A percentile compares a stretch with the other conserved stretches of the same genome.
phyloP scores from a whole-genome alignment of 768 basidiomycete genomes.

The Tricholoma hemisulphureum region DNA sequence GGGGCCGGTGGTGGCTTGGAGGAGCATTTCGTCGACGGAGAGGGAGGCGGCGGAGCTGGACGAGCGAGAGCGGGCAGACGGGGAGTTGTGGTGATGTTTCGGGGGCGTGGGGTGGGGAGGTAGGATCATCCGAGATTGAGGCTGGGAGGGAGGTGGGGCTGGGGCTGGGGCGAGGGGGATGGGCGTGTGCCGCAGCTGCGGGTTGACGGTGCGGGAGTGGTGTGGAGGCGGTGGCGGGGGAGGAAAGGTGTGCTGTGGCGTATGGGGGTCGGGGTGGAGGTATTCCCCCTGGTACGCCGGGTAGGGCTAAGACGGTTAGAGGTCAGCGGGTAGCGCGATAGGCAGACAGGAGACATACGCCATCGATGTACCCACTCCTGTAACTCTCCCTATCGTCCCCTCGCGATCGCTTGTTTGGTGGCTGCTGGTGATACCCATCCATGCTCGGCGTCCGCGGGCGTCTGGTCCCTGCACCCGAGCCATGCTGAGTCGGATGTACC shows the following conservation, averaged over 20 bases:
- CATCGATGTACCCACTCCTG: background rate
- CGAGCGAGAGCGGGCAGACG: constrained; percentile 21
- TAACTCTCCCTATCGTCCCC: constrained; percentile 5
- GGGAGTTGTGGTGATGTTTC: background rate
- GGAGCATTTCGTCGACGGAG: constrained; percentile 47
- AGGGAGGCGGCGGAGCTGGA: constrained; percentile 36
- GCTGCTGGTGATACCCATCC: constrained; percentile 39
- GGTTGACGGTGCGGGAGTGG: background rate
- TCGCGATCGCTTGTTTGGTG: constrained; percentile 50
- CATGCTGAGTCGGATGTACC: constrained; percentile 31
- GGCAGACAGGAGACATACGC: background rate
- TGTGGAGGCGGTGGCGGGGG: background rate
- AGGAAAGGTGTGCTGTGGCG: background rate
- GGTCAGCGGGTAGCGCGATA: no score
- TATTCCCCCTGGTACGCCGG: background rate
- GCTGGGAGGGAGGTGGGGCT: background rate
- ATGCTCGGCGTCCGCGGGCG: constrained; percentile 37
- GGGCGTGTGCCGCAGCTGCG: background rate
- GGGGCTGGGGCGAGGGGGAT: background rate
- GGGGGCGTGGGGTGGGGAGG: constrained; percentile 12
- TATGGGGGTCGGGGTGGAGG: background rate
- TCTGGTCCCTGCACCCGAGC: constrained; percentile 15
- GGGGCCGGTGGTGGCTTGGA: constrained; percentile 34
- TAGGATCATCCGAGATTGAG: constrained; percentile 17
- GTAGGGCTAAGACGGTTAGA: background rate